Conservation (phyloP, 1,284 basidiomycete genomes). For the Grifola frondosa region DNA sequence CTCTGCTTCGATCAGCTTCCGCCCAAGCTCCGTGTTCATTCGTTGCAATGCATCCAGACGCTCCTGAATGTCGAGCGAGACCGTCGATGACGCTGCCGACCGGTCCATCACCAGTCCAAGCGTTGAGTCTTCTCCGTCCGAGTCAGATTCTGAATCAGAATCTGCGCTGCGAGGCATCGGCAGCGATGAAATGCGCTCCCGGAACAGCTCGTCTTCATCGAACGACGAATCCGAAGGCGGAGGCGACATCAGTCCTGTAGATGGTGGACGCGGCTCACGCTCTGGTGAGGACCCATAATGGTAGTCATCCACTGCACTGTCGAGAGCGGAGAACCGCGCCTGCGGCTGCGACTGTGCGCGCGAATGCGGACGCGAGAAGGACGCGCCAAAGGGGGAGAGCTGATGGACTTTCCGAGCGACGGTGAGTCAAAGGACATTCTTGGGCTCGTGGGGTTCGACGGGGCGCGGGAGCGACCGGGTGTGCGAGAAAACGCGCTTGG, state of each 20-base stretch:
- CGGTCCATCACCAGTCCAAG: conserved; percentile 61
- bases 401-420: conserved; percentile 33
- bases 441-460: conserved; percentile 67
- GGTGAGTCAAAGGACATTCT: conserved; percentile 35
- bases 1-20: conserved; percentile 74
- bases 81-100: conserved; percentile 52
- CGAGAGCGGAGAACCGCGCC: conserved; percentile 28
- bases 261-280: conserved; percentile 15
- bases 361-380: conserved; percentile 57
- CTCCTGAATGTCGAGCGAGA: conserved; percentile 64
- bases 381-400: conserved; percentile 42
- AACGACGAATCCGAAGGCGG: conserved; percentile 36
- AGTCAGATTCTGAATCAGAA: conserved; percentile 44
- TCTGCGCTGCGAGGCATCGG: conserved; percentile 39
- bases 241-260: conserved; percentile 30
- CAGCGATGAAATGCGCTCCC: conserved; percentile 38
- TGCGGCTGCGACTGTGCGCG: conserved; percentile 53
- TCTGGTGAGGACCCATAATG: conserved; percentile 30
- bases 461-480: conserved; percentile 51
- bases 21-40: conserved; percentile 68
- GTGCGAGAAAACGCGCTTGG: conserved; percentile 43
- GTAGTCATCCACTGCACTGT: conserved; percentile 30
- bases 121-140: conserved; percentile 49
- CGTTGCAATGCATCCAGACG: conserved; percentile 68
- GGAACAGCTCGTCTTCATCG: conserved; percentile 31